A percentile compares a stretch with the other conserved stretches of the same genome.
phyloP scores from a whole-genome alignment of 805 yeast species.

The Metschnikowia gelsemii region DNA sequence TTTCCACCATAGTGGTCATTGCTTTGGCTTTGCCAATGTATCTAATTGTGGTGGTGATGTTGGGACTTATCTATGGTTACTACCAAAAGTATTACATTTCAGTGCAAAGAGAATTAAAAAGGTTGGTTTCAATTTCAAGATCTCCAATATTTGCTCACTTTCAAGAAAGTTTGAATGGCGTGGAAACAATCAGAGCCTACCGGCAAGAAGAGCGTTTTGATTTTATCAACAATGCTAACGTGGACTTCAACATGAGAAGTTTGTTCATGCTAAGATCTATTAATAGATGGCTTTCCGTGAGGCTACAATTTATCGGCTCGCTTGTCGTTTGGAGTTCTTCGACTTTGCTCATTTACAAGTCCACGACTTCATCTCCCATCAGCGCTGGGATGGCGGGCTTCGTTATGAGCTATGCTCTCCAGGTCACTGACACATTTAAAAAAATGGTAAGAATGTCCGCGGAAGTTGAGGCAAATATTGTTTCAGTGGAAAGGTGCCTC shows the following conservation, averaged over 20 bases:
- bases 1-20: conserved; percentile 52
- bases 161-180: conserved; percentile 78
- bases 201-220: conserved; percentile 64
- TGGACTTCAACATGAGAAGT: conserved; percentile 50
- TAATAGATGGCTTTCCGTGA: conserved; percentile 64
- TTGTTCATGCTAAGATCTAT: conserved; percentile 52
- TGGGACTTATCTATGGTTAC: conserved; percentile 60
- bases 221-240: conserved; percentile 49
- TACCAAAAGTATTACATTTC: conserved; percentile 79
- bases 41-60: conserved; percentile 43
- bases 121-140: conserved; percentile 65
- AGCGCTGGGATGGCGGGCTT: conserved; percentile 63
- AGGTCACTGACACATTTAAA: conserved; percentile 52
- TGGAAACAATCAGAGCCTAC: conserved; percentile 76
- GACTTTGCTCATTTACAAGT: conserved; percentile 41
- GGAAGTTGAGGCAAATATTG: conserved; percentile 61
- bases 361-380: conserved; percentile 42
- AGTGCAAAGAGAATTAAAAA: conserved; percentile 67
- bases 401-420: conserved; percentile 61
- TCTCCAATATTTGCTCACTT: conserved; percentile 57
- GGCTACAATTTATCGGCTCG: conserved; percentile 63
- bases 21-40: conserved; percentile 56
- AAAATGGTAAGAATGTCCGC: conserved; percentile 61
- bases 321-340: conserved; percentile 53
- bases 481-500: conserved; percentile 64